phyloP scores from a whole-genome alignment of 225 moss, liverwort and hornwort genomes.

The Straminergon stramineum region DNA sequence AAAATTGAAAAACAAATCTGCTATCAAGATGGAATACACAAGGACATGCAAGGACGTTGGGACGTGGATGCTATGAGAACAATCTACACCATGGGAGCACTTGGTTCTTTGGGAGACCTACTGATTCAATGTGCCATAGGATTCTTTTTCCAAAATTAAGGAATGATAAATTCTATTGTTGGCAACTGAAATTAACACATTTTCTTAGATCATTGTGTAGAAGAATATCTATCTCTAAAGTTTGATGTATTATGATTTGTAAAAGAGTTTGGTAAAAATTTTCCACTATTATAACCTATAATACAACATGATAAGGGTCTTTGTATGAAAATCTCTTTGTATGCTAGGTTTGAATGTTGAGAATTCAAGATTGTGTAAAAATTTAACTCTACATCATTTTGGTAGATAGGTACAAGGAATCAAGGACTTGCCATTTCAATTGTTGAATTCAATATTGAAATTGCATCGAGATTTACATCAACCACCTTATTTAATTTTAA shows the following conservation, averaged over 20 bases:
- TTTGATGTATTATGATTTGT: neutral
- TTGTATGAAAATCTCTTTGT: no score
- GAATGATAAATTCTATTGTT: neutral
- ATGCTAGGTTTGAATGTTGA: no score
- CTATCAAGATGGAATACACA: no score
- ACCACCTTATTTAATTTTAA: no score
- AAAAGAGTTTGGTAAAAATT: neutral
- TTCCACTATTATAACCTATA: neutral
- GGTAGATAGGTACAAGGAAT: no score
- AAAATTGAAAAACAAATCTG: neutral
- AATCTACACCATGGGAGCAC: neutral
- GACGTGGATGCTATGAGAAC: no score
- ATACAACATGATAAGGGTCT: no score
- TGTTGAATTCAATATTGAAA: no score
- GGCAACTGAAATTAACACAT: neutral
- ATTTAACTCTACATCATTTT: no score
- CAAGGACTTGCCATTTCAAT: no score
- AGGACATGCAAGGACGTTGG: rapidly evolving
- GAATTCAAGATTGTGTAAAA: no score
- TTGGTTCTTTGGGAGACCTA: neutral
- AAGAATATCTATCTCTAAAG: neutral
- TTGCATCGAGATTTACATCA: no score
- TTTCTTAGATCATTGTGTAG: neutral
- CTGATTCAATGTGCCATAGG: neutral
- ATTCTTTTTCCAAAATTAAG: neutral